phyloP scores from a whole-genome alignment of 2,329 filamentous ascomycete species.

The Claviceps pusilla region DNA sequence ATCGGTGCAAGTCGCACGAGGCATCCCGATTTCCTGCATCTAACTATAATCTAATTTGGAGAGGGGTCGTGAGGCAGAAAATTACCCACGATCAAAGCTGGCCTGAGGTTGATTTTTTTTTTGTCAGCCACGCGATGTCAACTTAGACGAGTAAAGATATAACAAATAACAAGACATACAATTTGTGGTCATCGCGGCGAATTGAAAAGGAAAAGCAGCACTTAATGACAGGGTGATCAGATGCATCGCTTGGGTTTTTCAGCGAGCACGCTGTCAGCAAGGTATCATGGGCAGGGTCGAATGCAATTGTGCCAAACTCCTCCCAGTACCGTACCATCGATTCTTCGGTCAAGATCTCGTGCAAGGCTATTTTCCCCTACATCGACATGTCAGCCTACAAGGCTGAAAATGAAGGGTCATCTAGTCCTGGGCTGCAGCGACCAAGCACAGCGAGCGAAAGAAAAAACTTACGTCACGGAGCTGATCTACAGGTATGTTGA shows the following conservation, averaged over 20 bases:
- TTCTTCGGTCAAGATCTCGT: conserved; percentile 90
- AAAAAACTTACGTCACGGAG: conserved; percentile 61
- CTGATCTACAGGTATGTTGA: conserved; percentile 80
- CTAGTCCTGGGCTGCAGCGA: too few species aligned
- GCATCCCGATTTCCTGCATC: not conserved
- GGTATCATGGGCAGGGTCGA: conserved; percentile 85
- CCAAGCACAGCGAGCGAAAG: not conserved
- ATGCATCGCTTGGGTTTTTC: conserved; percentile 61
- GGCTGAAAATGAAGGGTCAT: not conserved
- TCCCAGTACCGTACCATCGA: conserved; percentile 97
- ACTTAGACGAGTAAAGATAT: not conserved
- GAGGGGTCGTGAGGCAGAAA: conserved; percentile 73
- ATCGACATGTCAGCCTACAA: not conserved
- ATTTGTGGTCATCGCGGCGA: conserved; percentile 82
- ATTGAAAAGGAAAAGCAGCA: conserved; percentile 99
- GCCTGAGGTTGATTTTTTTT: conserved; percentile 34
- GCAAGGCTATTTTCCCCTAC: conserved; percentile 83
- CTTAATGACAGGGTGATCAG: conserved; percentile 59
- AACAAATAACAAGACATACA: conserved; percentile 48
- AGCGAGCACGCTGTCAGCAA: conserved; percentile 86
- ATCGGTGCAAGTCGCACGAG: not conserved
- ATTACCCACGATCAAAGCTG: conserved; percentile 88
- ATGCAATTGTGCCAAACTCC: conserved; percentile 95
- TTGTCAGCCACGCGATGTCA: not conserved
- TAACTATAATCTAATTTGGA: conserved; percentile 4